phyloP scores from a whole-genome alignment of 208 protist genomes.

The Leishmania lainsoni region DNA sequence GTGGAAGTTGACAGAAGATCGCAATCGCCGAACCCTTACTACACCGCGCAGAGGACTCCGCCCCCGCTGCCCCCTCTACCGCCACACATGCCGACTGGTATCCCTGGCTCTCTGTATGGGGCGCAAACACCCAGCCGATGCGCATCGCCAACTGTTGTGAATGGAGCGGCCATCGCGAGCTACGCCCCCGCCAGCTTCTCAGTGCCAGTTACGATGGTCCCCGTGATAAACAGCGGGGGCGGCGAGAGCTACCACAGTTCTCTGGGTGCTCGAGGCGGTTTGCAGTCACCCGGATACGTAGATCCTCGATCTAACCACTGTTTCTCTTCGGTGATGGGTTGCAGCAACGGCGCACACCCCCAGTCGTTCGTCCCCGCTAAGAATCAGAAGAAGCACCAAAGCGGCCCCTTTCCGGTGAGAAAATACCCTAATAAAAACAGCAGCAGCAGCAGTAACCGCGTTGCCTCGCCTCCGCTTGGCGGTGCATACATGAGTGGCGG shows the following conservation, averaged over 20 bases:
- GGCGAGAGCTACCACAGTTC: slow-evolving; percentile 13
- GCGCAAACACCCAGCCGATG: not conserved
- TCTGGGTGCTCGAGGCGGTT: not conserved
- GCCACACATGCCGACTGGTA: not conserved
- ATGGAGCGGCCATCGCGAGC: not conserved
- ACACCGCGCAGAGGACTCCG: not conserved
- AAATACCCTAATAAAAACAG: not conserved
- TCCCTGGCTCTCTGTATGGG: not conserved
- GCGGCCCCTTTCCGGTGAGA: not conserved
- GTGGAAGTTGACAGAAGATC: slow-evolving; percentile 14
- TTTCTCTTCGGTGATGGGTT: slow-evolving; percentile 8
- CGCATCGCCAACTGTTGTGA: not conserved
- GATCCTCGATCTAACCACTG: slow-evolving; percentile 13
- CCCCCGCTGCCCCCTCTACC: not conserved
- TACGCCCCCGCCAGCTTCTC: slow-evolving; percentile 50
- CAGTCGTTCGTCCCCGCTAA: slow-evolving; percentile 12
- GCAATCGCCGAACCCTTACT: slow-evolving; percentile 11
- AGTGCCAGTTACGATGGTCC: slow-evolving; percentile 19
- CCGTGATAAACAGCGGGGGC: not conserved
- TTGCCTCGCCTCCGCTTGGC: not conserved
- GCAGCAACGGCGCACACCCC: slow-evolving; percentile 3
- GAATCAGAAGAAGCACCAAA: slow-evolving; percentile 19
- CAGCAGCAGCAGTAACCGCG: slow-evolving; percentile 13
- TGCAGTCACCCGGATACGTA: slow-evolving; percentile 20
- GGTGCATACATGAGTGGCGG: not conserved